Conservation (phyloP, 441 rosid species). For the Populus hybrid region DNA sequence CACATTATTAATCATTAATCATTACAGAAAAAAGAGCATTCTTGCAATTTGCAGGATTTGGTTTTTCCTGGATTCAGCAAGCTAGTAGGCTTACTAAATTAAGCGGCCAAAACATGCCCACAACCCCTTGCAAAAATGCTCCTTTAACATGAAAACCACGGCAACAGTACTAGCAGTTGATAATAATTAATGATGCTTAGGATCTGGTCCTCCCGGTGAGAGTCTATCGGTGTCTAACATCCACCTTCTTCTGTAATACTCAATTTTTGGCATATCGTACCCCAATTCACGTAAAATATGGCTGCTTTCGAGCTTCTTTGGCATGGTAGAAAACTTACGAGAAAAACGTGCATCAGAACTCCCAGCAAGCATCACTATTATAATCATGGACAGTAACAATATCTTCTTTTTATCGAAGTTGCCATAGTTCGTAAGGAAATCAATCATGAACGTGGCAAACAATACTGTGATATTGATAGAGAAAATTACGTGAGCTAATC, state of each 20-base stretch:
- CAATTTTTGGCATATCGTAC: constrained; percentile 17
- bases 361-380: constrained; percentile 16
- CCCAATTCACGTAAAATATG: constrained; percentile 19
- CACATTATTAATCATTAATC: too few relatives aligned
- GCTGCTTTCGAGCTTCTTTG: constrained; percentile 6
- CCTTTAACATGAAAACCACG: not conserved
- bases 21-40: too few relatives aligned
- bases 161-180: not conserved
- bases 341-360: constrained; percentile 20
- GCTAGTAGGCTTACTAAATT: not conserved
- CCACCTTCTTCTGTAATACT: constrained; percentile 17
- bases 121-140: too few relatives aligned
- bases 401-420: not conserved
- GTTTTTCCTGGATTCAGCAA: not conserved
- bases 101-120: not conserved
- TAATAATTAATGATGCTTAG: constrained; percentile 37
- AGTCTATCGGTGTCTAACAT: constrained; percentile 17
- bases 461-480: too few relatives aligned
- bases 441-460: not conserved
- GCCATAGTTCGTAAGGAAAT: constrained; percentile 16
- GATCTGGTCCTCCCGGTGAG: constrained; percentile 48
- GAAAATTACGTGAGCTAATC: constrained; percentile 21
- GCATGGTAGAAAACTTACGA: not conserved
- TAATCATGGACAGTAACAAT: not conserved
- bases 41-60: not conserved